These are phyloP conservation scores for Gentiana macrophylla DNA, from an alignment of 257 asterid genomes.

Conservation along the genomic window DNA sequence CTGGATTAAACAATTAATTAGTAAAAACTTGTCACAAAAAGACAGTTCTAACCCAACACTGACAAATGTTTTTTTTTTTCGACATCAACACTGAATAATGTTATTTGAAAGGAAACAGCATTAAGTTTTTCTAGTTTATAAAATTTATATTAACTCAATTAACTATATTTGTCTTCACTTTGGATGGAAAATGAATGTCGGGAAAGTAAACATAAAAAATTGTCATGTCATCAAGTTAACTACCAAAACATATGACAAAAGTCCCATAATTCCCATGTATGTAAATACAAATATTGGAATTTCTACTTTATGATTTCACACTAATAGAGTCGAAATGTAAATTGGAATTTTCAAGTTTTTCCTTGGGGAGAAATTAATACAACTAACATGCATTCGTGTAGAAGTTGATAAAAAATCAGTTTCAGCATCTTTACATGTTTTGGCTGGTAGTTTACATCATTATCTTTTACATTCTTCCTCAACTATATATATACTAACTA, in stretches of 20 bases:
- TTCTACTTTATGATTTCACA: conserved; percentile 11
- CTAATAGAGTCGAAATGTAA: conserved; percentile 5
- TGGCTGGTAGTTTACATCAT: conserved; percentile 1
- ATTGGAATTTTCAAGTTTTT: background rate
- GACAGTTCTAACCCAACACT: no score
- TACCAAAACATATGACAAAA: background rate
- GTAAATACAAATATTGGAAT: conserved; percentile 24
- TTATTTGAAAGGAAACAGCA: no score
- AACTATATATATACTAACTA: conserved; percentile 9
- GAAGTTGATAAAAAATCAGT: conserved; percentile 22
- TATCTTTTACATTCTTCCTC: conserved; percentile 1
- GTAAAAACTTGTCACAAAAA: no score
- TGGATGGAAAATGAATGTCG: conserved; percentile 7
- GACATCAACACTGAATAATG: no score
- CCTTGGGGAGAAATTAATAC: conserved; percentile 11
- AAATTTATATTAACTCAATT: no score
- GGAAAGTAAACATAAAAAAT: conserved; percentile 7
- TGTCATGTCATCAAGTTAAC: background rate
- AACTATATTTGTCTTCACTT: no score
- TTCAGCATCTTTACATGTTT: conserved; percentile 25
- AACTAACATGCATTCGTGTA: conserved; percentile 14
- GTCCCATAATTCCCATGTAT: background rate
- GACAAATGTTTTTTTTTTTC: no score
- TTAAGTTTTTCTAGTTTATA: no score
- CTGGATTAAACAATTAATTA: no score